Evolutionary conservation across 192 early-diverging fungal genomes (phyloP), one percentile per base, ranked within the genome.

Genomic region (Ambispora gerdemannii): DNA sequence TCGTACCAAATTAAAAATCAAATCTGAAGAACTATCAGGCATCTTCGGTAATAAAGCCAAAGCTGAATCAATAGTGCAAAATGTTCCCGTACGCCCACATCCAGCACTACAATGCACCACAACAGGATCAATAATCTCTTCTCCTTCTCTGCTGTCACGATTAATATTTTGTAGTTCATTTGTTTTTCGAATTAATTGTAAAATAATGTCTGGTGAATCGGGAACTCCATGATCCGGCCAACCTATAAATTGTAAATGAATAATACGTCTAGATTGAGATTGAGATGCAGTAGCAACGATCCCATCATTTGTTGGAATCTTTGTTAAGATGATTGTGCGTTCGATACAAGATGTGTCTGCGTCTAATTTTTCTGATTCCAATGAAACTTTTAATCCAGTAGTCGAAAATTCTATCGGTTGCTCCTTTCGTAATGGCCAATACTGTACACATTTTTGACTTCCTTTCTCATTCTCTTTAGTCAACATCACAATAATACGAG

Each of bases 91-190:
- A 24, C 93, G 79, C 10, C 93, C 93, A 71, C 89, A 90, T 8
- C 93, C 93, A 7, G 93, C 93, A 59, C 85, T 88, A 73, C 93
- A 94, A 75, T 94, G 93, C 19, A 93, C 89, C 2, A 92, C 75
- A 61, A 91, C 79, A 1, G 93, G 91, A 0, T 75, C 81, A 28
- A 27, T 43, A 22, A 64, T 59, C 24, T 13, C 3, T 20, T 22
- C 11, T 7, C 25, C 24, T 11, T 30, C 31, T 15, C 25, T 7
- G 30, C 27, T 49, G 25, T 10, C 27, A 22, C 20, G 13, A 65
- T 56, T 20, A 22, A 38, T 58, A 56, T 69, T 50, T 25, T 56
- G 24, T 31, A 35, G 2, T 27, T 69, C 67, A 43, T 69, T 58
- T 58, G 34, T 69, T 24, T 69, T 69, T 13, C 13, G 10, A 38